Conservation (phyloP, 805 yeast species). For the Pichia nakasei region DNA sequence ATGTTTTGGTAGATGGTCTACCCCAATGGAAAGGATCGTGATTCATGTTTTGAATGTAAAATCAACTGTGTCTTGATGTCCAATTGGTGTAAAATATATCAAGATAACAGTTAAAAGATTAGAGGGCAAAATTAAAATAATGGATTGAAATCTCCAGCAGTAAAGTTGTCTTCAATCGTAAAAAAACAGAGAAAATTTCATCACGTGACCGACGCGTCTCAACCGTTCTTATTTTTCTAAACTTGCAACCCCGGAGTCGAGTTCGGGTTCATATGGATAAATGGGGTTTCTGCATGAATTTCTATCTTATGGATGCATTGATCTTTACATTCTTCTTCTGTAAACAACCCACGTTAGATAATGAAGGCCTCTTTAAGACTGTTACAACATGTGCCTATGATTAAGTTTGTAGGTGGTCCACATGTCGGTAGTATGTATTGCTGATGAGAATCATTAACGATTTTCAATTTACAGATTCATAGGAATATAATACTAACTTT, state of each 20-base stretch:
- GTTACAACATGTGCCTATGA: conserved; percentile 53
- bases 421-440: conserved; percentile 41
- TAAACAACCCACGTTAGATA: background rate
- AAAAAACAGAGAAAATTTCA: too few species aligned
- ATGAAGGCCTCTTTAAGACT: conserved; percentile 26
- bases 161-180: too few species aligned
- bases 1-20: conserved; percentile 74
- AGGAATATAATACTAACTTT: conserved; percentile 3
- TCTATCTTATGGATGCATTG: too few species aligned
- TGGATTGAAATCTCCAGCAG: too few species aligned
- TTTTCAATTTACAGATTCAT: too few species aligned
- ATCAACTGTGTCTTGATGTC: background rate
- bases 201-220: background rate
- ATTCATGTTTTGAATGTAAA: conserved; percentile 48
- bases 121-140: too few species aligned
- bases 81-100: too few species aligned
- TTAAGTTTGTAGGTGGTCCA: conserved; percentile 82
- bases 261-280: background rate
- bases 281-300: too few species aligned
- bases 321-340: too few species aligned
- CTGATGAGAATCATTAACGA: too few species aligned
- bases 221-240: background rate
- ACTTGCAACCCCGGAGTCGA: conserved; percentile 1
- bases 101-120: too few species aligned
- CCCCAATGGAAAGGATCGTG: conserved; percentile 97